These are phyloP conservation scores for Podospora tetraspora DNA, from an alignment of 495 filamentous ascomycete genomes.

Conservation along the genomic window DNA sequence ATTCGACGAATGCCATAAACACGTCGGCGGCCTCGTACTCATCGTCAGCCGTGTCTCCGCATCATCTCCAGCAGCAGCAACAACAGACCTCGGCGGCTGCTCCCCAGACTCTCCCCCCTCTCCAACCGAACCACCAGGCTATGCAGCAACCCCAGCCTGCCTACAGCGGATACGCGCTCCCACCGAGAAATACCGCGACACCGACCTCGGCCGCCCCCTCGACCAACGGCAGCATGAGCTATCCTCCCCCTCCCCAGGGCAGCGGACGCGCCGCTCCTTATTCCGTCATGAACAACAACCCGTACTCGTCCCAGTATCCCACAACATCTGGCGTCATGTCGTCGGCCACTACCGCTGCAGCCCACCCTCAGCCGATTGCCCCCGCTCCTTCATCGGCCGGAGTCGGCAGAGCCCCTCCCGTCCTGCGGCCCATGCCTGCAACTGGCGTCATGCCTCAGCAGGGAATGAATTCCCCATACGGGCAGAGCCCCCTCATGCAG, in stretches of 20 bases:
- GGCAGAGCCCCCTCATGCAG: constrained; percentile 42
- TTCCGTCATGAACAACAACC: constrained; percentile 43
- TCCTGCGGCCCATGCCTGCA: constrained; percentile 58
- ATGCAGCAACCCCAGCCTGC: constrained; percentile 46
- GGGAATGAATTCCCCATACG: constrained; percentile 47
- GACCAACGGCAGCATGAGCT: constrained; percentile 54
- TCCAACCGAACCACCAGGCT: constrained; percentile 59
- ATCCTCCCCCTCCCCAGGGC: constrained; percentile 52
- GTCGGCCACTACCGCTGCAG: constrained; percentile 58
- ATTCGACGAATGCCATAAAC: constrained; percentile 37
- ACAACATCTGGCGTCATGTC: constrained; percentile 60
- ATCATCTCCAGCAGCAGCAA: constrained; percentile 24
- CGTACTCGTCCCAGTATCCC: constrained; percentile 55
- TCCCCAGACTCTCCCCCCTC: constrained; percentile 65
- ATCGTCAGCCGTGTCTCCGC: constrained; percentile 28
- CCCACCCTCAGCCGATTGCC: constrained; percentile 66
- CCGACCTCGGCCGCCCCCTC: constrained; percentile 58
- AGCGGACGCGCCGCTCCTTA: constrained; percentile 49
- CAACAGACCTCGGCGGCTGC: constrained; percentile 48
- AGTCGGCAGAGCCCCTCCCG: constrained; percentile 48
- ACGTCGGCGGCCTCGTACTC: constrained; percentile 34
- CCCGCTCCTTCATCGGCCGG: constrained; percentile 58
- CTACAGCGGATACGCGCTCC: constrained; percentile 58
- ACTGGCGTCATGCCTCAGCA: constrained; percentile 51
- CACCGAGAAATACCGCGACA: constrained; percentile 57